Conservation (phyloP, 2,329 filamentous ascomycete genomes). For the Fusarium longipes region DNA sequence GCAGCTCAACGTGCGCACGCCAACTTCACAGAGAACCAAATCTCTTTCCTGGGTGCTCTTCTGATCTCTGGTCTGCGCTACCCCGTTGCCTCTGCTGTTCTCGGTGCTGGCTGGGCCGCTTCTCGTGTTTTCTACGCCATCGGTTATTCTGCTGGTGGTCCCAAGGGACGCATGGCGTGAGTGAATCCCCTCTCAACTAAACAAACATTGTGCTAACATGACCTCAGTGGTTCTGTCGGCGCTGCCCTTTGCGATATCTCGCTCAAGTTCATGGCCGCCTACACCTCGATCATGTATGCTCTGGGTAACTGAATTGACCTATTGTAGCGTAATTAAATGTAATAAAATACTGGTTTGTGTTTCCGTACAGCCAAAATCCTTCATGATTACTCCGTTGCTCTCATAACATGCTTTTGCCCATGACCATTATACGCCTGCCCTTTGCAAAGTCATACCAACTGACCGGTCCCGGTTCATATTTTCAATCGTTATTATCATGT, state of each 20-base stretch:
- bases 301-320: conserved; percentile 45
- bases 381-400: conserved; percentile 24
- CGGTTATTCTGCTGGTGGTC: conserved; percentile 64
- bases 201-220: conserved; percentile 31
- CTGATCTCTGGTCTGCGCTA: conserved; percentile 67
- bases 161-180: conserved; percentile 57
- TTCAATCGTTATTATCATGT: conserved; percentile 25
- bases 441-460: conserved; percentile 10
- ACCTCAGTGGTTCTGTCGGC: conserved; percentile 51
- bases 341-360: conserved; percentile 22
- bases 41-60: conserved; percentile 63
- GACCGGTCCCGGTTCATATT: conserved; percentile 25
- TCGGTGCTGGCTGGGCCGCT: conserved; percentile 66
- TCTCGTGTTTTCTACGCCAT: conserved; percentile 64
- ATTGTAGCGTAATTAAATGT: neutral
- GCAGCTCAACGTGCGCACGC: conserved; percentile 69
- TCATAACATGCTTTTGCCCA: conserved; percentile 25
- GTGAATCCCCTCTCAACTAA: conserved; percentile 31
- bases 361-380: conserved; percentile 15
- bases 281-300: conserved; percentile 55
- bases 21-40: conserved; percentile 72
- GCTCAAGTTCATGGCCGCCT: conserved; percentile 59
- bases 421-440: conserved; percentile 35
- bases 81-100: conserved; percentile 60
- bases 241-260: conserved; percentile 51